Percentiles rank a stretch among this genome's conserved stretches.
Conservation (phyloP, 805 yeast species). For the Phaffomyces opuntiae region DNA sequence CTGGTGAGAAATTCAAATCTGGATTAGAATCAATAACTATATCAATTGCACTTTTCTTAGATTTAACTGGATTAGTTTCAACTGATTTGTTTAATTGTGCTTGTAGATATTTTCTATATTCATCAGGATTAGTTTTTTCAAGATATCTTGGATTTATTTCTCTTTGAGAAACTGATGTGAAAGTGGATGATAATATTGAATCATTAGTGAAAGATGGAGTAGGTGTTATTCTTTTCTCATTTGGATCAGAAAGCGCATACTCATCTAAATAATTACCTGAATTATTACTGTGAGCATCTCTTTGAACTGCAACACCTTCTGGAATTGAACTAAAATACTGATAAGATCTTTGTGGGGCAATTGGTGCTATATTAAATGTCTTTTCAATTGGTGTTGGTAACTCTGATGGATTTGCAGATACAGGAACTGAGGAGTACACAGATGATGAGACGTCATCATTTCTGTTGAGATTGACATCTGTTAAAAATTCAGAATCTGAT, state of each 20-base stretch:
- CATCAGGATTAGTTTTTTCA: slow-evolving; percentile 21
- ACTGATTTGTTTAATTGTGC: slow-evolving; percentile 3
- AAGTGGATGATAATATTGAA: slow-evolving; percentile 42
- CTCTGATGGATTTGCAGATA: slow-evolving; percentile 16
- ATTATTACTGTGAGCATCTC: neutral
- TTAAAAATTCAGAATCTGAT: neutral
- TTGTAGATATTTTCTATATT: slow-evolving; percentile 5
- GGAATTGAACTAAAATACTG: slow-evolving; percentile 10
- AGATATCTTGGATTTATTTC: slow-evolving; percentile 57
- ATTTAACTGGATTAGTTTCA: neutral
- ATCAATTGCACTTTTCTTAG: too few relatives aligned
- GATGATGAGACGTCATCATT: slow-evolving; percentile 18
- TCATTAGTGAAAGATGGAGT: slow-evolving; percentile 27
- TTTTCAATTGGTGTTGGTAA: slow-evolving; percentile 11
- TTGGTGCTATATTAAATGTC: neutral
- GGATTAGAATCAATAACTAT: too few relatives aligned
- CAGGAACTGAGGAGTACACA: slow-evolving; percentile 16
- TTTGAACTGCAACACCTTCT: slow-evolving; percentile 7
- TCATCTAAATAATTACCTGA: slow-evolving; percentile 1
- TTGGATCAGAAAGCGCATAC: slow-evolving; percentile 19
- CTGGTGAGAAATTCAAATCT: too few relatives aligned
- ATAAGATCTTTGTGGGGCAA: neutral
- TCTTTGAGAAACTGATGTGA: slow-evolving; percentile 73
- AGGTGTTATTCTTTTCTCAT: slow-evolving; percentile 20
- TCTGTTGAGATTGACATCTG: neutral